Percentiles rank a stretch among this genome's conserved stretches.
These are phyloP conservation scores for Diaporthe sp. DNA, from an alignment of 2,329 filamentous ascomycete genomes.

Conservation along the genomic window DNA sequence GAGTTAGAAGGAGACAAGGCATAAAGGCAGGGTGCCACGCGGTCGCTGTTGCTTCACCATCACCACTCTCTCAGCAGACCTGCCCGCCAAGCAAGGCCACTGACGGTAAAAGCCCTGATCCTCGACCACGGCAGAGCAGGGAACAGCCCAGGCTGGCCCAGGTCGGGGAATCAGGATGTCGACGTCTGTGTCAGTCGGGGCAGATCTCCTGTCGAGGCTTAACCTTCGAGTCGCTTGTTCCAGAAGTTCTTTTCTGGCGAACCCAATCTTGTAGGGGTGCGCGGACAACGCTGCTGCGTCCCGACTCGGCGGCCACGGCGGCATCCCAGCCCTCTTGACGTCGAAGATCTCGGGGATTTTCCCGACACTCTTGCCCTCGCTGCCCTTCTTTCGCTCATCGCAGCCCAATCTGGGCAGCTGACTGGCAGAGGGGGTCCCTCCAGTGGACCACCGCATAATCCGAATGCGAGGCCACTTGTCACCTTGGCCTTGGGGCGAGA, in stretches of 20 bases:
- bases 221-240: conserved; percentile 25
- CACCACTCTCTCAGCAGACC: not conserved
- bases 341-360: conserved; percentile 35
- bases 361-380: conserved; percentile 3
- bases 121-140: not conserved
- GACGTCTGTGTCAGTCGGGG: conserved; percentile 27
- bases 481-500: conserved; percentile 2
- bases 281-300: conserved; percentile 25
- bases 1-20: conserved; percentile 1
- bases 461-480: conserved; percentile 28
- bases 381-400: not conserved
- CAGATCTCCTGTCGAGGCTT: conserved; percentile 29
- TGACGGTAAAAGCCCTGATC: conserved; percentile 2
- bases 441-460: conserved; percentile 17
- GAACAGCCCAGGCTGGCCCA: conserved; percentile 10
- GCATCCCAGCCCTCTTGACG: not conserved
- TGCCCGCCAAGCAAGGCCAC: conserved; percentile 17
- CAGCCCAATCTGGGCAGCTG: not conserved
- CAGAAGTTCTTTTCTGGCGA: conserved; percentile 15
- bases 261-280: conserved; percentile 5
- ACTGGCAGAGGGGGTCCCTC: not conserved
- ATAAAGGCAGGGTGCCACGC: not conserved
- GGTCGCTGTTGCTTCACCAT: not conserved
- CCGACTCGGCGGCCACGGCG: conserved; percentile 19
- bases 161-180: conserved; percentile 11